Evolutionary conservation across 2,329 filamentous ascomycete species (phyloP), one percentile per base, ranked within the genome.

Genomic region (Fusarium tjaetaba): DNA sequence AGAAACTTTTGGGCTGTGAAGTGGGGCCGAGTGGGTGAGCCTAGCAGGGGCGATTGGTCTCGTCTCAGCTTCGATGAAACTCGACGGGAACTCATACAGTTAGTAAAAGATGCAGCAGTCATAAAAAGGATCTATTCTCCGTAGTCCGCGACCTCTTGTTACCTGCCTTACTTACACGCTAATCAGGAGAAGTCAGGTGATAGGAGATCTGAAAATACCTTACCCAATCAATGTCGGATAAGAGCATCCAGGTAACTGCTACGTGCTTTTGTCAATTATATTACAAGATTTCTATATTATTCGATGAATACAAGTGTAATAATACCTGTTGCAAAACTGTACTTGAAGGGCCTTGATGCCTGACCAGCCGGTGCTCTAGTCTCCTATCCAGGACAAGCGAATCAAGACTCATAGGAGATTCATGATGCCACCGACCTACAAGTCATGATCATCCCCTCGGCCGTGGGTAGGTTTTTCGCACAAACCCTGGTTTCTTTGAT

Each of bases 401-500:
- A 48, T 32, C 14, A 36, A 48, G 20, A 48, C 30, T 65, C 41
- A 57, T 24, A 38, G 34, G 24, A 52, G 24, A 24, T n/a, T 57
- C 45, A 51, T 66, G 30, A 63, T 30, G 13, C 26, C n/a, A 36
- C 48, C 11, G 13, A 34, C 32, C 34, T 20, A 46, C 45, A n/a
- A 70, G 42, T 51, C 68, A 66, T 61, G 67, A 73, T 73, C 55
- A 61, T 61, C 43, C 46, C 51, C 51, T 72, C 52, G 39, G 55
- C 49, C 57, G 39, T 61, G 32, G 56, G 30, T 63, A 64, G 57
- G 56, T 55, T 58, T 58, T 53, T 73, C 30, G 46, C 22, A 49
- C 18, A 62, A 26, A 13, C 26, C 34, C 24, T 67, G 11, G n/a
- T 45, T 43, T 53, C n/a, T 42, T 52, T 51, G 34, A 36, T 32